These are phyloP conservation scores for Deinandra increscens DNA, from an alignment of 129 eudicot genomes.

Conservation along the genomic window DNA sequence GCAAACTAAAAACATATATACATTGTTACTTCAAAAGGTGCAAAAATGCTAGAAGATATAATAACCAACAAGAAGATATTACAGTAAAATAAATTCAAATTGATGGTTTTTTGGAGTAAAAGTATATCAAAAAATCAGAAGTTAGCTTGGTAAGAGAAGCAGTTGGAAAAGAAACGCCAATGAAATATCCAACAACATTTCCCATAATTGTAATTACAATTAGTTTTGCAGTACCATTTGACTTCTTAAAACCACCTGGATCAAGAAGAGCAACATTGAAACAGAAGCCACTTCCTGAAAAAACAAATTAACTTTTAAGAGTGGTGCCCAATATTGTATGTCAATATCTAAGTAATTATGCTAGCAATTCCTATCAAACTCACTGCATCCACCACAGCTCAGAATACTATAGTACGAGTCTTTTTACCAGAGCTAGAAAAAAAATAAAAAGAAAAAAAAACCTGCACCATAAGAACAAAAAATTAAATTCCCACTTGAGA, in stretches of 20 bases:
- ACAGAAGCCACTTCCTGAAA: conserved; percentile 1
- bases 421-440: conserved; percentile 8
- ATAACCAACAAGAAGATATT: conserved; percentile 56
- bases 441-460: no score
- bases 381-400: conserved; percentile 25
- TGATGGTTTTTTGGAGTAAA: conserved; percentile 7
- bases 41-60: conserved; percentile 64
- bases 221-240: conserved; percentile 80
- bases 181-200: conserved; percentile 83
- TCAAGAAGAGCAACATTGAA: conserved; percentile 16
- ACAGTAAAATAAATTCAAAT: conserved; percentile 15
- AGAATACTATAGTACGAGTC: conserved; percentile 18
- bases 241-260: conserved; percentile 70
- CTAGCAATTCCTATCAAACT: conserved; percentile 31
- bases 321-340: conserved; percentile 38
- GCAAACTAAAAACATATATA: no score
- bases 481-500: conserved; percentile 2
- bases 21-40: conserved; percentile 54
- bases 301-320: conserved; percentile 20
- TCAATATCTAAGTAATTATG: conserved; percentile 38
- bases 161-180: conserved; percentile 91
- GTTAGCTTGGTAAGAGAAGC: conserved; percentile 80
- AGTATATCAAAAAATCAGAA: conserved; percentile 17
- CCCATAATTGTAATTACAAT: conserved; percentile 77
- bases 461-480: background rate